Evolutionary conservation across 2,329 filamentous ascomycete species (phyloP), one percentile per base, ranked within the genome.

Genomic region (Pseudocercospora crystallina): DNA sequence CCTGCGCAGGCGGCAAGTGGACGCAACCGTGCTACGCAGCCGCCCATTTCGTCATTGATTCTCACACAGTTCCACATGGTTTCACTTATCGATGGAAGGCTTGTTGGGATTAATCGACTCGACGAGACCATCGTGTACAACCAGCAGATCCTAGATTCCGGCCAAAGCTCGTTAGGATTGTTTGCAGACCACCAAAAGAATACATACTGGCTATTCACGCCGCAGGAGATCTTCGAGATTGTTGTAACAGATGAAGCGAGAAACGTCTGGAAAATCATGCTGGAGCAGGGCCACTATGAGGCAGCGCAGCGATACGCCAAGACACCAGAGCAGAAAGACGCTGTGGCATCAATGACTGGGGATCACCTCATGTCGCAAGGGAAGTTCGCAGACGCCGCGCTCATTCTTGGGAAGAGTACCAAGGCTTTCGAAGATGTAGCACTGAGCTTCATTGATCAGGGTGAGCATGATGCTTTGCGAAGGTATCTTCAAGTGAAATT

Each of bases 401-500:
- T 83, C 8, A 83, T 97, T 2, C 96, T 96, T 68, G 94, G 94
- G 10, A 90, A 90, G 69, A 97, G 94, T 71, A 96, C 89, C 67
- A 97, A 97, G 73, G 85, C 90, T 0, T 99, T 99, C 60, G 94
- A 99, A 67, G 90, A 99, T 66, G 92, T 99, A 39, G 91, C 91
- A 15, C 77, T 99, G 32, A 85, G 84, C 1, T 88, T 99, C 64
- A 91, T 99, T 59, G 91, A 97, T 70, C 86, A 88, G 57, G 85
- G 85, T 34, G 90, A 97, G 69, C 86, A 90, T 49, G 92, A 97
- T 73, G 92, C 94, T 1, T 72, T 99, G 58, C 83, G 92, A 41
- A 92, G 89, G 64, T 99, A 99, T 64, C 78, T 99, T 4, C 71
- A 92, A 15, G 88, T 90, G 0, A 96, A 95, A 71, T 76, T 99